Base-by-base conservation (phyloP, 441 rosid genomes). In the Populus hybrid region DNA sequence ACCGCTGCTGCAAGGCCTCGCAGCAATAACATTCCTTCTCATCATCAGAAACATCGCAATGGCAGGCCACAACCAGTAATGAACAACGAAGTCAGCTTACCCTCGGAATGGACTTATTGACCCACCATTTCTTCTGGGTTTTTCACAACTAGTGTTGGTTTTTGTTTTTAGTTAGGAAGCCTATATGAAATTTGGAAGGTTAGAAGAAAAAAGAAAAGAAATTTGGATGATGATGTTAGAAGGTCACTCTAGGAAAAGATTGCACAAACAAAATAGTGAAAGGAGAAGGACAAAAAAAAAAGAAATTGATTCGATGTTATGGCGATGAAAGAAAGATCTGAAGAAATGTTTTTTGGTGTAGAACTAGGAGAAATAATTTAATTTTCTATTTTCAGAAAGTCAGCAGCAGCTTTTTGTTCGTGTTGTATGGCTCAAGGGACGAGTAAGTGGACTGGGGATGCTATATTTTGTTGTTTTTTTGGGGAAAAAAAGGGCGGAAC, bases 61-160 rank as follows among this genome's bases (percentile, higher is more conserved):
- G 20, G 36, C 24, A 81, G 83, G 82, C 73, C 80, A 21, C 86
- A 78, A 28, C 76, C 76, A 23, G 85, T 46, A 1, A 67, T 72
- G 57, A 79, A 66, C 67, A 72, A 36, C 1, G 95, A 89, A 72
- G 67, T 82, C 66, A 72, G 84, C 78, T 81, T 91, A 50, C 93
- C 95, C 1, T 89, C 77, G 75, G 95, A 91, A 73, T 91, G 95
- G 95, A 87, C 91, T 30, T 89, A 84, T 68, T 90, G 84, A 89
- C 6, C 77, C 35, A 21, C 74, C 53, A 67, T 57, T 14, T 20
- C 11, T 32, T 67, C 26, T 26, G 10, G 67, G 2, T 46, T 20
- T 32, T 3, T 63, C n/a, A 12, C 24, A n/a, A 69, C 71, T 32
- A 72, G 21, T n/a, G 18, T 34, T 63, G 20, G 50, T 70, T 21